Conservation (phyloP, 2,329 filamentous ascomycete species). For the Botryotinia calthae region DNA sequence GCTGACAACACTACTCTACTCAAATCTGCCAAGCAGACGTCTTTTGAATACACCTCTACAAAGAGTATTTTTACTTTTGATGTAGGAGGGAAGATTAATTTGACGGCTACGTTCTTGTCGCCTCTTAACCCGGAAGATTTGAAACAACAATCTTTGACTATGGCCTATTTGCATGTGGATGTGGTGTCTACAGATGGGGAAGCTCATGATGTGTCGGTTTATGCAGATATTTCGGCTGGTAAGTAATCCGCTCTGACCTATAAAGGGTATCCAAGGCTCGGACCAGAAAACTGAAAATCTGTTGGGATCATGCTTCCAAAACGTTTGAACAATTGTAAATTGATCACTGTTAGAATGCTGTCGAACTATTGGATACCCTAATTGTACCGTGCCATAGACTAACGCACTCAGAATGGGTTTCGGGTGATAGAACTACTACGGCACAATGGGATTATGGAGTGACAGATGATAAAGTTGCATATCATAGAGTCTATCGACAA, state of each 20-base stretch:
- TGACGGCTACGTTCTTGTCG: slow-evolving; percentile 70
- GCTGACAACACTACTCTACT: slow-evolving; percentile 32
- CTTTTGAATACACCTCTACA: slow-evolving; percentile 70
- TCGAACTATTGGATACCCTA: not conserved
- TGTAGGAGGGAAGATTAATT: slow-evolving; percentile 56
- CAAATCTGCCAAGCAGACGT: slow-evolving; percentile 55
- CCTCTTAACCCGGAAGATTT: slow-evolving; percentile 66
- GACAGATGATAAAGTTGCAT: slow-evolving; percentile 51
- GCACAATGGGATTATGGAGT: slow-evolving; percentile 61
- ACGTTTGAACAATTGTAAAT: not conserved
- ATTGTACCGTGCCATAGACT: not conserved
- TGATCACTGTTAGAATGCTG: not conserved
- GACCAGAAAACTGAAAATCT: not conserved
- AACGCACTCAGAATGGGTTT: slow-evolving; percentile 62
- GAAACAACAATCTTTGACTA: slow-evolving; percentile 64
- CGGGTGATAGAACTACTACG: slow-evolving; percentile 55
- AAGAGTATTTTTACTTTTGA: slow-evolving; percentile 67
- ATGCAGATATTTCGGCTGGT: slow-evolving; percentile 71
- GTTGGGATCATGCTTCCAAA: not conserved
- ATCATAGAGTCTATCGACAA: slow-evolving; percentile 61
- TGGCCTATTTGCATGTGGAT: slow-evolving; percentile 66
- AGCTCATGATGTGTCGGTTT: slow-evolving; percentile 65
- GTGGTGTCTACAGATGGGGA: slow-evolving; percentile 61
- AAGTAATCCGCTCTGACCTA: slow-evolving; percentile 33
- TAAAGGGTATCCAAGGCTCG: not conserved